phyloP scores from a whole-genome alignment of 768 basidiomycete species.

The Lactifluus piperatus region DNA sequence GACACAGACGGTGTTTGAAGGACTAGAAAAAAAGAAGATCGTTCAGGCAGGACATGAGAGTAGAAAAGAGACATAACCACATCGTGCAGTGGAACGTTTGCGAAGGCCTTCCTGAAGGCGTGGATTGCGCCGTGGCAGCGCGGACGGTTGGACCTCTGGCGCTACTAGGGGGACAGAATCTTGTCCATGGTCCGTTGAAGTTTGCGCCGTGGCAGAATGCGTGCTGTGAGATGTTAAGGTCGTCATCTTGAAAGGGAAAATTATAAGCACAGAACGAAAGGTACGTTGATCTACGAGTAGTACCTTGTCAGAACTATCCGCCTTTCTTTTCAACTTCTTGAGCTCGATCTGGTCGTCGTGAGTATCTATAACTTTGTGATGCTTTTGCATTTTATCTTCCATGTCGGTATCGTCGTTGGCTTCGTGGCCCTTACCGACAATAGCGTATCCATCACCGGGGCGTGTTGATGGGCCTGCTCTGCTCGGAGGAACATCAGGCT shows the following conservation, averaged over 20 bases:
- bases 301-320: not conserved
- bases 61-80: not conserved
- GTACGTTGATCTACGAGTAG: too few relatives aligned
- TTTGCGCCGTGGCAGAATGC: not conserved
- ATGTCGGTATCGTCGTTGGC: not conserved
- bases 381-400: not conserved
- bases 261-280: not conserved
- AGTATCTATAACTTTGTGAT: not conserved
- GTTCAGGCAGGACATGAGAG: not conserved
- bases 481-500: not conserved
- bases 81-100: conserved; percentile 5
- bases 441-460: too few relatives aligned
- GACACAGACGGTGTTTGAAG: not conserved
- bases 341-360: not conserved
- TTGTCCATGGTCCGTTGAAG: too few relatives aligned
- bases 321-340: not conserved
- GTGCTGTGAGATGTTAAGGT: not conserved
- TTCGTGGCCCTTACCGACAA: not conserved
- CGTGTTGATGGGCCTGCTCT: not conserved
- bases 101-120: not conserved
- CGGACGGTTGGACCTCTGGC: not conserved
- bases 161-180: not conserved
- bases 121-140: not conserved
- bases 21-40: not conserved
- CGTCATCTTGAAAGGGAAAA: not conserved